Conservation (phyloP, 306 rosid species). For the Trifolium fragiferum region DNA sequence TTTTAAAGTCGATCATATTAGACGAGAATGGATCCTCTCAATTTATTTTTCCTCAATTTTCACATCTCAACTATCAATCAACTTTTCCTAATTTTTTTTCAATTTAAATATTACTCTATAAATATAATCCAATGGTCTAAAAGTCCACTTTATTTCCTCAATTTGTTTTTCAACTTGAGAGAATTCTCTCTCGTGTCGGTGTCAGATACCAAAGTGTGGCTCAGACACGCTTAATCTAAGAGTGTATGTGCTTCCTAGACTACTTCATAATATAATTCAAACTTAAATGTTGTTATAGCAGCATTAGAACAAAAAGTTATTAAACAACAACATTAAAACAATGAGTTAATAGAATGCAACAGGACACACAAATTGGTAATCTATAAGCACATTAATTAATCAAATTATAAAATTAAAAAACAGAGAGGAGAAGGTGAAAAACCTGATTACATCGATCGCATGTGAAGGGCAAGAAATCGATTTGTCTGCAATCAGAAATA, state of each 20-base stretch:
- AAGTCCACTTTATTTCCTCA: too few relatives aligned
- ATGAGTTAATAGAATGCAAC: neutral
- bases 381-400: neutral
- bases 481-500: constrained; percentile 66
- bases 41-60: too few relatives aligned
- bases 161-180: too few relatives aligned
- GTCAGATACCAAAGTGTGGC: too few relatives aligned
- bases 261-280: constrained; percentile 27
- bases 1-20: neutral
- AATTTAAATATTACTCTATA: too few relatives aligned
- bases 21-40: too few relatives aligned
- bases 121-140: too few relatives aligned
- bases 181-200: too few relatives aligned
- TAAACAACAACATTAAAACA: neutral
- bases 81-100: too few relatives aligned
- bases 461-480: constrained; percentile 93
- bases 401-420: too few relatives aligned
- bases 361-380: neutral
- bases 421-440: neutral
- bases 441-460: constrained; percentile 90
- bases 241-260: neutral
- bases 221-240: too few relatives aligned
- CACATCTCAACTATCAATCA: too few relatives aligned
- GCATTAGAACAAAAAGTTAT: neutral
- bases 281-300: neutral